Base-by-base conservation (phyloP, 768 basidiomycete genomes). In the Psilocybe sp. region DNA sequence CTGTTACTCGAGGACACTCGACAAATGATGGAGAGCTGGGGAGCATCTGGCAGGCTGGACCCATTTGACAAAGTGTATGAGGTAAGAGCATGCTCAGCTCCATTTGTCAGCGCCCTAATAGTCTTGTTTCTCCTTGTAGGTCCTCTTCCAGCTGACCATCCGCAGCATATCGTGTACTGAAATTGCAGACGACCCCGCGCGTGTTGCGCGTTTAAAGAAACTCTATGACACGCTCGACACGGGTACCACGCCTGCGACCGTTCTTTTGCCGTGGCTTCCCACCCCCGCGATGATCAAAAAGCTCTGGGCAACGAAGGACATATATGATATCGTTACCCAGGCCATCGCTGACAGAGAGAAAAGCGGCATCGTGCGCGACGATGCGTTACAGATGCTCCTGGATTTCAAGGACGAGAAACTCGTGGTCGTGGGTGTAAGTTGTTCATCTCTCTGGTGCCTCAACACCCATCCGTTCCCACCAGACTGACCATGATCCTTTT, bases 221-320 rank as follows among this genome's bases (percentile, higher is more conserved):
- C 69, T 89, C 44, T 89, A 89, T 58, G 85, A 89, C 59, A 72
- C 67, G 33, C 73, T 91, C 47, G 89, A 91, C 58, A 69, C 69
- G 14, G 82, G 82, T 40, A 89, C 85, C 2, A 89, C 88, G 0
- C 85, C 87, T 1, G 76, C 82, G 2, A 85, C 84, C 3, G 75
- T 91, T 48, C 76, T 91, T 13, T 66, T 88, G 28, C 88, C 88
- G 34, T 90, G 88, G 88, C 68, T 90, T 43, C 88, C 88, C 8
- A 80, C 78, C 40, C 83, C 82, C 4, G 84, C 85, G 15, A 86
- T 86, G 81, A 64, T 89, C 46, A 77, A 69, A 58, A 88, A 88
- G 62, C 64, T 87, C 36, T 75, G 80, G 65, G 82, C 88, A 13
- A 89, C 88, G 31, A 89, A 87, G 65, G 71, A 81, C 56, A 84